Evolutionary conservation across 2,329 filamentous ascomycete genomes (phyloP).

Genomic region (Sphaerulina musiva): DNA sequence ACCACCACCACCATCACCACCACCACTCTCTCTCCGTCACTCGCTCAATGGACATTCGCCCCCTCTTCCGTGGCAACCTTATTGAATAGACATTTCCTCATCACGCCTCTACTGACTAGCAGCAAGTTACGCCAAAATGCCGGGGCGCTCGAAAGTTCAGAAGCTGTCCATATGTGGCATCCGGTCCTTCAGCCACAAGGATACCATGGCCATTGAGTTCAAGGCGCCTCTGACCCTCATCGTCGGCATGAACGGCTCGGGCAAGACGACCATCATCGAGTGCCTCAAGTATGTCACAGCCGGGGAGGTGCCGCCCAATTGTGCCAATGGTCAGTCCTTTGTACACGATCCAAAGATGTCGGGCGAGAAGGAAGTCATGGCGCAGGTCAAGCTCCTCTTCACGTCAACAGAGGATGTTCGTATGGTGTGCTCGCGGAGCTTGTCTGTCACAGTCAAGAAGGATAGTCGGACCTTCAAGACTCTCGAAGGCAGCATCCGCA

Average conservation of each 20-base stretch:
- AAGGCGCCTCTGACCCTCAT: conserved; percentile 89
- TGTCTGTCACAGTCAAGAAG: conserved; percentile 85
- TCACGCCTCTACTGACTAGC: neutral
- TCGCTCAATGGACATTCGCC: neutral
- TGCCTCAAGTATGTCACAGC: conserved; percentile 97
- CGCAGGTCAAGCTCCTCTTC: conserved; percentile 87
- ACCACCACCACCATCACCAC: neutral
- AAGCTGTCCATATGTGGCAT: conserved; percentile 80
- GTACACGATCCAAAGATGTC: conserved; percentile 94
- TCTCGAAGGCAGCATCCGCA: conserved; percentile 70
- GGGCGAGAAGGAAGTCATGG: conserved; percentile 81
- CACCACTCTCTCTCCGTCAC: neutral
- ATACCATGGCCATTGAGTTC: conserved; percentile 76
- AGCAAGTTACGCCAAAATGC: conserved; percentile 21
- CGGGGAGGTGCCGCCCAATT: conserved; percentile 86
- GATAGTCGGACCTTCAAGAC: conserved; percentile 69
- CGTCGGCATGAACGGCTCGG: conserved; percentile 93
- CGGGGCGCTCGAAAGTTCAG: conserved; percentile 60
- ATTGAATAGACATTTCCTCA: neutral
- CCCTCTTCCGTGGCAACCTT: neutral
- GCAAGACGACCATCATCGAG: conserved; percentile 98
- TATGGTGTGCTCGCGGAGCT: conserved; percentile 74
- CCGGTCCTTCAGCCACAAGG: conserved; percentile 75
- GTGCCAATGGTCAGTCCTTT: conserved; percentile 77
- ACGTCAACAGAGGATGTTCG: conserved; percentile 67